Evolutionary conservation across 768 basidiomycete genomes (phyloP).

Genomic region (Kwoniella botswanensis): DNA sequence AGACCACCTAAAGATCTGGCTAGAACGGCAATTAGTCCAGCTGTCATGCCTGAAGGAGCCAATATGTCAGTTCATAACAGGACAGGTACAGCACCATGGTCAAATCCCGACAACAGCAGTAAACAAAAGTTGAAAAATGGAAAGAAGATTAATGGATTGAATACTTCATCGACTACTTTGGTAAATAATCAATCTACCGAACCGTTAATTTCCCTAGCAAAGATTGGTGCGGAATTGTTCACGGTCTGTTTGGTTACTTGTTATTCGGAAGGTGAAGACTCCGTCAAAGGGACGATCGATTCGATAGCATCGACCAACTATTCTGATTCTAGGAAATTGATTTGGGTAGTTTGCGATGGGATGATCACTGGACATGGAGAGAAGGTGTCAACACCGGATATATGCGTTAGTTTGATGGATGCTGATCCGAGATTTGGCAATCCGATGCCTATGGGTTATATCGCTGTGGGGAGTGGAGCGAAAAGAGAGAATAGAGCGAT

Average conservation of each 20-base stretch:
- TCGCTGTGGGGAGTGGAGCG: constrained; percentile 83
- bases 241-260: constrained; percentile 95
- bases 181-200: constrained; percentile 32
- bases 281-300: constrained; percentile 86
- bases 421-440: constrained; percentile 95
- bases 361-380: constrained; percentile 99
- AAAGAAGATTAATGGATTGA: constrained; percentile 28
- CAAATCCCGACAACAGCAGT: constrained; percentile 55
- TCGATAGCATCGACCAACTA: constrained; percentile 89
- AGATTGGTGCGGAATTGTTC: constrained; percentile 94
- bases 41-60: constrained; percentile 94
- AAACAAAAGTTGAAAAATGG: constrained; percentile 26
- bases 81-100: constrained; percentile 94
- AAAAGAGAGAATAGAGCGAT: constrained; percentile 93
- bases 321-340: constrained; percentile 85
- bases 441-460: constrained; percentile 90
- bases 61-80: constrained; percentile 90
- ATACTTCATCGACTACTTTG: constrained; percentile 39
- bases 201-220: constrained; percentile 79
- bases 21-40: constrained; percentile 85
- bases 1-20: constrained; percentile 77
- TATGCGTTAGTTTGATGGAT: constrained; percentile 87
- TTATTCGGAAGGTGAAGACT: constrained; percentile 96
- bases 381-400: constrained; percentile 93
- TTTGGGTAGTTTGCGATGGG: constrained; percentile 95